Base-by-base conservation (phyloP, 768 basidiomycete species). In the Naematelia encephala region DNA sequence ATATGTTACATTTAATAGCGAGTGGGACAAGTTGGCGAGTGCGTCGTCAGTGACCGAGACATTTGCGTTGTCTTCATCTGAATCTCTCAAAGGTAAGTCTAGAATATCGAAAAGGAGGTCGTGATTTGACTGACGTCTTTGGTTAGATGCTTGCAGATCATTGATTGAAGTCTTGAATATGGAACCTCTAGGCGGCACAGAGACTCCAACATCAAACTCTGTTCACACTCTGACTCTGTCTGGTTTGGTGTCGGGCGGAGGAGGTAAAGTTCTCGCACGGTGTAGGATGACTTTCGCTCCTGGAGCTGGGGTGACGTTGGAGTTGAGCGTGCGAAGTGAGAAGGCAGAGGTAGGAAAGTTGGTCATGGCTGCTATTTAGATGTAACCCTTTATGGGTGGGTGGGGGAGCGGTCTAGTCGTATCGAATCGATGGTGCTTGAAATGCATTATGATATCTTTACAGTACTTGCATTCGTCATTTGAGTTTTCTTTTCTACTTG, bases 81-180 rank as follows among this genome's bases (percentile, higher is more conserved):
- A 94, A 69, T 90, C 87, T 61, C 83, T 99, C 63, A 91, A 93
- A 82, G 91, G 93, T 93, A 67, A 63, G 86, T 79, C 60, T 13
- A 50, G 22, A 19, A 19, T 1, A 10, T 43, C 1, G 13, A 46
- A 23, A 5, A 25, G 28, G 19, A 21, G 8, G 28, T 58, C 42
- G 13, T 42, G n/a, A 23, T 30, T 16, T 8, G 25, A 54, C 63
- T 63, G 51, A 61, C 51, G n/a, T n/a, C 13, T 19, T 45, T 47
- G 5, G 16, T 19, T 65, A 94, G 93, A 91, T 70, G 94, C 94
- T 11, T 96, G 93, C 78, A 89, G 92, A 73, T 96, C 94, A 25
- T 88, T 98, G 68, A 84, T 93, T 68, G 93, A 96, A 72, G 88
- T 98, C 27, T 86, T 98, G 62, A 88, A 90, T 75, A 98, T 99